Base-by-base conservation (phyloP, 768 basidiomycete species). In the Boletus barrowsii region DNA sequence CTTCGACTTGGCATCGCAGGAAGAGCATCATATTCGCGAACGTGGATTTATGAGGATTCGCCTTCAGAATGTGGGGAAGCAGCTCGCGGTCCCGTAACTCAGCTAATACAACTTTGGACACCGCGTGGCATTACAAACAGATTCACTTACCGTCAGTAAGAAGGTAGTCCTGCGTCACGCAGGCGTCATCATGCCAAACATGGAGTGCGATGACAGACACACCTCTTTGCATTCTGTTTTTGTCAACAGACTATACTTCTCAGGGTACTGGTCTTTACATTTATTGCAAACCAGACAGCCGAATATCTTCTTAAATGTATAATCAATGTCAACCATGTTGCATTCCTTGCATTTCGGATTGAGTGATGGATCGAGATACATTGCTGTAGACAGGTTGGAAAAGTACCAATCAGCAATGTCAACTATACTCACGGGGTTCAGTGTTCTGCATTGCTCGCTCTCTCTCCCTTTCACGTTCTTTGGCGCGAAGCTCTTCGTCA, bases 21-120 rank as follows among this genome's bases (percentile, higher is more conserved):
- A 90, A 98, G 20, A 99, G 79, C 97, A 98, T 98, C 97, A 98
- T 98, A 76, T 98, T 99, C 35, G 90, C 90, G 67, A 90, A 98
- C 0, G 92, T 95, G 11, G 93, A 89, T 59, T 90, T 88, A 75
- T 97, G 94, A 4, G 93, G 95, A 68, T 98, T 98, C 18, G 92
- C 89, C 66, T 95, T 93, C 53, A 98, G 79, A 24, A 96, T 76
- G 70, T 99, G 97, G 0, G 96, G 97, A 59, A 99, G 81, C 17
- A 88, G 74, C 62, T 97, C 92, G 63, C 90, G 84, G 67, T 99
- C 97, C 53, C 88, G 86, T 26, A 99, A 78, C 67, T 99, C 97
- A 32, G 95, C 93, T 93, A 62, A n/a, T 36, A 35, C 20, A 32
- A 53, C 29, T 54, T 17, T 51, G 47, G 18, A 39, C 18, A 33